A percentile compares a stretch with the other conserved stretches of the same genome.
phyloP scores from a whole-genome alignment of 805 yeast genomes.

The Lachancea quebecensis region DNA sequence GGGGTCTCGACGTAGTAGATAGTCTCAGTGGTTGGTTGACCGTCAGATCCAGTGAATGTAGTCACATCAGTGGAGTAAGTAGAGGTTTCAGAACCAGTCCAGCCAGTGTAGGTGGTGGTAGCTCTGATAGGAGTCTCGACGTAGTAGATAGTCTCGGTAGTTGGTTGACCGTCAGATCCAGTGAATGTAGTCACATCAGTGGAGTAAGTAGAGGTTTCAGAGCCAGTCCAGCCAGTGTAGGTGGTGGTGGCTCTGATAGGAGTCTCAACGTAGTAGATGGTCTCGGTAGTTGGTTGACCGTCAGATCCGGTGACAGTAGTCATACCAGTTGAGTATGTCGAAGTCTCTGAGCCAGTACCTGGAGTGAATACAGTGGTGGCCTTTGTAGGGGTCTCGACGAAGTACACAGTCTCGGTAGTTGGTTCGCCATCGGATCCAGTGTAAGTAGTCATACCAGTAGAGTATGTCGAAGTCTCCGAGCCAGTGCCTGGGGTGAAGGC shows the following conservation, averaged over 20 bases:
- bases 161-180: constrained; percentile 6
- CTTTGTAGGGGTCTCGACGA: constrained; percentile 10
- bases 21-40: constrained; percentile 3
- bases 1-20: constrained; percentile 7
- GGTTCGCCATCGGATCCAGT: constrained; percentile 8
- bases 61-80: constrained; percentile 6
- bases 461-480: neutral
- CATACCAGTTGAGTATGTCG: constrained; percentile 5
- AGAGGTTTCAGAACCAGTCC: constrained; percentile 5
- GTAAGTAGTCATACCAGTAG: constrained; percentile 3
- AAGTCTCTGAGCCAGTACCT: constrained; percentile 7
- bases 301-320: constrained; percentile 1
- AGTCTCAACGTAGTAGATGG: constrained; percentile 3
- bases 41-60: constrained; percentile 5
- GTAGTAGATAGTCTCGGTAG: constrained; percentile 3
- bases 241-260: neutral
- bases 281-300: constrained; percentile 3
- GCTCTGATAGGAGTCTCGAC: constrained; percentile 6
- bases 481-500: constrained; percentile 1
- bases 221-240: constrained; percentile 8
- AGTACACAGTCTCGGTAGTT: constrained; percentile 10
- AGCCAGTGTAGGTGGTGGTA: constrained; percentile 8
- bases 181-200: neutral
- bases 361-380: constrained; percentile 3
- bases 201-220: constrained; percentile 3